These are phyloP conservation scores for Cryptococcus sp. DNA, from an alignment of 1,284 basidiomycete species.

Conservation along the genomic window DNA sequence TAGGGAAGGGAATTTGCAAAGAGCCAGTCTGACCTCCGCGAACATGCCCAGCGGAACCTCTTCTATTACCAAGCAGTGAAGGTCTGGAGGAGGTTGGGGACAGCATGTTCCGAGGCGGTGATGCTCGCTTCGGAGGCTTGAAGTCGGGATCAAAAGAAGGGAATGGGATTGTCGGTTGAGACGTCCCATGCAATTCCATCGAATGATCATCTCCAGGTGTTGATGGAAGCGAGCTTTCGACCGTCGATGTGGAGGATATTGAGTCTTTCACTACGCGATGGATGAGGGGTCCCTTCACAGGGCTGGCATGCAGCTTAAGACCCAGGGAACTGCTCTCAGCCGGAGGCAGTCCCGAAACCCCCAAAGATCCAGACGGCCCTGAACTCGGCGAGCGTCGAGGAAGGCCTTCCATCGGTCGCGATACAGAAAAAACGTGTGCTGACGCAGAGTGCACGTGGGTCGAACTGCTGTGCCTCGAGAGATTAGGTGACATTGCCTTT, in stretches of 20 bases:
- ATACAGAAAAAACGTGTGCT: constrained; percentile 16
- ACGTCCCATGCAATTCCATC: too few species aligned
- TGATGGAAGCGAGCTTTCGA: constrained; percentile 28
- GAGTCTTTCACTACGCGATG: constrained; percentile 26
- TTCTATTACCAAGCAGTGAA: constrained; percentile 12
- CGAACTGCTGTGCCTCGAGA: constrained; percentile 23
- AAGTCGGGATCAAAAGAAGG: constrained; percentile 31
- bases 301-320: constrained; percentile 36
- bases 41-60: constrained; percentile 21
- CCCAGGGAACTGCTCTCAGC: constrained; percentile 30
- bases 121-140: constrained; percentile 10
- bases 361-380: constrained; percentile 2
- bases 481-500: constrained; percentile 23
- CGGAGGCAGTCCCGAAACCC: constrained; percentile 27
- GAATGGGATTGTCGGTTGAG: constrained; percentile 20
- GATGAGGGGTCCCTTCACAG: constrained; percentile 22
- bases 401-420: constrained; percentile 37
- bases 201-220: constrained; percentile 28
- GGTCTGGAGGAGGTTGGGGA: constrained; percentile 17
- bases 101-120: constrained; percentile 8
- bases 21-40: constrained; percentile 27
- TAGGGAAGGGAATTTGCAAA: constrained; percentile 32
- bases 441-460: not conserved
- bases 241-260: constrained; percentile 30
- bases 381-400: constrained; percentile 23